Percentiles rank a stretch among this genome's conserved stretches.
Evolutionary conservation across 208 protist species (phyloP).

Genomic region (Crithidia expoeki): DNA sequence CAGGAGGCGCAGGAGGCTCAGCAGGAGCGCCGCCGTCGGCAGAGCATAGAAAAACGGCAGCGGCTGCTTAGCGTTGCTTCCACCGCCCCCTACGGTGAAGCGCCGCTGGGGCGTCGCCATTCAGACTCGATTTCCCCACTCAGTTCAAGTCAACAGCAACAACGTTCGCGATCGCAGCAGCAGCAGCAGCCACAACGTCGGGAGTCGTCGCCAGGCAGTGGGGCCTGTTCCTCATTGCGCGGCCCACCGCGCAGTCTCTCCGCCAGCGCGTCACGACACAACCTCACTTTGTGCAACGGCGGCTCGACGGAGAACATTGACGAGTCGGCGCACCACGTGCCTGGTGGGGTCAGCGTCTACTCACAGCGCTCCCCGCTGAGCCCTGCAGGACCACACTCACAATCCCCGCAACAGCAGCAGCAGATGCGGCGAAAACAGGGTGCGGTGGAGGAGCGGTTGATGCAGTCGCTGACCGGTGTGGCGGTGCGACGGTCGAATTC

Average conservation of each 20-base stretch:
- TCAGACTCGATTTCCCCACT: conserved; percentile 1
- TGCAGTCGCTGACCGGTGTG: conserved; percentile 20
- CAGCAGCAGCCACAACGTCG: not conserved
- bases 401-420: not conserved
- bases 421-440: conserved; percentile 4
- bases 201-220: not conserved
- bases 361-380: conserved; percentile 1
- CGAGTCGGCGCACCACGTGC: not conserved
- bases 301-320: not conserved
- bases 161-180: not conserved
- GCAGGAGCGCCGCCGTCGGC: conserved; percentile 17
- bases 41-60: not conserved
- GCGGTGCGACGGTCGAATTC: conserved; percentile 20
- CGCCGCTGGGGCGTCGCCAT: not conserved
- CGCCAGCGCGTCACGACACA: not conserved
- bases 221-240: not conserved
- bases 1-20: conserved; percentile 29
- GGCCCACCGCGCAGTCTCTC: conserved; percentile 15
- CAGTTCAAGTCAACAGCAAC: too few relatives aligned
- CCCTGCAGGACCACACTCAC: not conserved
- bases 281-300: not conserved
- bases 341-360: not conserved
- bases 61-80: conserved; percentile 1
- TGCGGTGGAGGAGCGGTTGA: conserved; percentile 17
- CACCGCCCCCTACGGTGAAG: not conserved